These are phyloP conservation scores for Rhodotorula sp. DNA, from an alignment of 1,284 basidiomycete species.

Conservation along the genomic window DNA sequence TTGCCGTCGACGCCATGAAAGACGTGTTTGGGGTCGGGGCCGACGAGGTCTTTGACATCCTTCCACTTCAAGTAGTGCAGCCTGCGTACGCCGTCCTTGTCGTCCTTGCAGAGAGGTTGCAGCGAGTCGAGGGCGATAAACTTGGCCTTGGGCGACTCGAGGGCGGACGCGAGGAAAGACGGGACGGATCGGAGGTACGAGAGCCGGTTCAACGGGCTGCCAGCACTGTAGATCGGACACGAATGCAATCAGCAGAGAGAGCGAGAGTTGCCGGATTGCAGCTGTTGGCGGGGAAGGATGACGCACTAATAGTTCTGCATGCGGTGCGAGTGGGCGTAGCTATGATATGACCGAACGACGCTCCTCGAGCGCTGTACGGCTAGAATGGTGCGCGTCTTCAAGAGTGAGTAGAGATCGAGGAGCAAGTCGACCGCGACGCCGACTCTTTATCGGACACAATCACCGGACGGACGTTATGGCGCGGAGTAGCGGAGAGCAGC, in stretches of 20 bases:
- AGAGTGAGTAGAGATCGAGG: neutral
- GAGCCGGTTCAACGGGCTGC: constrained; percentile 39
- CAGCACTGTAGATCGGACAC: constrained; percentile 13
- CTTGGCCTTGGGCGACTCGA: constrained; percentile 43
- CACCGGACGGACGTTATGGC: neutral
- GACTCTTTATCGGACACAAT: neutral
- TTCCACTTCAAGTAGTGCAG: constrained; percentile 47
- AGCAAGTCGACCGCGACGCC: neutral
- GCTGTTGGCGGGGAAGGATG: neutral
- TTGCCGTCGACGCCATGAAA: constrained; percentile 49
- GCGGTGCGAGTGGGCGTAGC: neutral
- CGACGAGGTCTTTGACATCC: constrained; percentile 42
- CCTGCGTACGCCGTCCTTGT: constrained; percentile 19
- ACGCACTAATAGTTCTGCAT: constrained; percentile 13
- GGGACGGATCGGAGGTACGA: constrained; percentile 33
- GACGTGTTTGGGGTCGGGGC: constrained; percentile 12
- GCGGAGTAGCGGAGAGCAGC: neutral
- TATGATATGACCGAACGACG: too few species aligned
- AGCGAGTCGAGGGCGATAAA: constrained; percentile 47
- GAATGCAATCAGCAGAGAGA: neutral
- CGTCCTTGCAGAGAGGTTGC: constrained; percentile 45
- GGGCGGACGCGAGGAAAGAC: constrained; percentile 48
- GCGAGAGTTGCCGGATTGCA: neutral
- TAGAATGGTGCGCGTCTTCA: constrained; percentile 2
- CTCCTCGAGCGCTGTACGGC: neutral